Conservation (phyloP, 2,329 filamentous ascomycete genomes). For the Fusarium luffae region DNA sequence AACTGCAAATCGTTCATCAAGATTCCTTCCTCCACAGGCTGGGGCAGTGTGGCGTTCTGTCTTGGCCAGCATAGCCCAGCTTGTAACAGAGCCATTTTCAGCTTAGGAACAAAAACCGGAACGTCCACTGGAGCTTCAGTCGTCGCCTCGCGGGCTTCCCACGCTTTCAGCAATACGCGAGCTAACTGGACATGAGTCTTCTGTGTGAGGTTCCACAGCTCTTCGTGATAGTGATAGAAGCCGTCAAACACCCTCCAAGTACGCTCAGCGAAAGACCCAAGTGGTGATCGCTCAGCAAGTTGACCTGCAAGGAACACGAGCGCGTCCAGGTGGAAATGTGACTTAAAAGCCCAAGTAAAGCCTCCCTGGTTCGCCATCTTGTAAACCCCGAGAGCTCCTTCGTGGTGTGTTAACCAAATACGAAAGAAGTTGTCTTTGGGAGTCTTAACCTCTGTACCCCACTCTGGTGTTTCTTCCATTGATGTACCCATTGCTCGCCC, state of each 20-base stretch:
- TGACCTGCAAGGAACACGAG: constrained; percentile 6
- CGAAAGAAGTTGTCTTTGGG: constrained; percentile 11
- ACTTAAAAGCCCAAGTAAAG: background rate
- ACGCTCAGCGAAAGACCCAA: background rate
- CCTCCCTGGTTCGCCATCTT: background rate
- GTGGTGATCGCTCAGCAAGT: background rate
- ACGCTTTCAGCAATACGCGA: background rate
- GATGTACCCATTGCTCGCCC: background rate
- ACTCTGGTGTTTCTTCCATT: constrained; percentile 7
- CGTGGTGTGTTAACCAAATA: constrained; percentile 12
- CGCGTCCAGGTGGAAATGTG: background rate
- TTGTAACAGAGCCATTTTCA: background rate
- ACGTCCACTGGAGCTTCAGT: background rate
- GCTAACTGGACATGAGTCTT: background rate
- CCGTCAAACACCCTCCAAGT: constrained; percentile 5
- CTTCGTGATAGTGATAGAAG: constrained; percentile 2
- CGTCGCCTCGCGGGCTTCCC: background rate
- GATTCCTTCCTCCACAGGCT: background rate
- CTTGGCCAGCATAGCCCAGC: background rate
- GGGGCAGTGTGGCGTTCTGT: rapidly evolving
- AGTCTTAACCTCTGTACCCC: constrained; percentile 3
- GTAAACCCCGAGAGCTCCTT: background rate
- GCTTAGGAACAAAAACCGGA: background rate
- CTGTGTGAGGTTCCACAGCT: constrained; percentile 5
- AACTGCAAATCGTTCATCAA: background rate